Evolutionary conservation across 306 rosid genomes (phyloP), one percentile per base, ranked within the genome.

Genomic region (Lotus japonicus): DNA sequence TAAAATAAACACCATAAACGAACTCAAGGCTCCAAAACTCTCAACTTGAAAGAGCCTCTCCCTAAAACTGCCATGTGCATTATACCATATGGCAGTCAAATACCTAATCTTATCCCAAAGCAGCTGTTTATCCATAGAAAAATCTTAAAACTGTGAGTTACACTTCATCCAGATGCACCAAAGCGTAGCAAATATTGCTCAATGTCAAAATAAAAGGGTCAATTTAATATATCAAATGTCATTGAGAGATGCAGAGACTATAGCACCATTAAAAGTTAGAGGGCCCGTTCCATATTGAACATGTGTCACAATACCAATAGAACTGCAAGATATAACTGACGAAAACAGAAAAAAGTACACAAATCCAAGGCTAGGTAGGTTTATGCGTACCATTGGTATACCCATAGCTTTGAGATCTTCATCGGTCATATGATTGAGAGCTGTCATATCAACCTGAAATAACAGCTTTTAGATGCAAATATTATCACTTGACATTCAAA

Each of bases 401-500:
- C 99, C 95, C 86, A 95, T 79, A 55, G 82, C 99, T 89, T 95
- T 95, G 77, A 95, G 91, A 79, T 95, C 99, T n/a, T 95, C 96
- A 56, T 95, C 99, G 61, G 88, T 84, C 99, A 95, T 95, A 76
- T 95, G 99, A 74, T 82, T 70, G 64, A 95, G 97, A 53, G 97
- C 99, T 38, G 97, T 73, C 99, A 95, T 88, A 75, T 95, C 99
- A 84, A 95, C 91, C 99, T 95, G 81, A 49, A 79, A n/a, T 79
- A 66, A 78, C 57, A 54, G 36, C 18, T 72, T 73, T 58, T 55
- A 58, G 33, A 51, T 10, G 69, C 43, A 73, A 51, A 41, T 48
- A 51, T 31, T 21, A 18, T 18, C 59, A 65, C 75, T 15, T 16
- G 68, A 49, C 35, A 31, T 19, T 10, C 51, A 35, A 52, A 64